Evolutionary conservation across 768 basidiomycete species (phyloP), one percentile per base, ranked within the genome.

Genomic region (Tulasnella sp.): DNA sequence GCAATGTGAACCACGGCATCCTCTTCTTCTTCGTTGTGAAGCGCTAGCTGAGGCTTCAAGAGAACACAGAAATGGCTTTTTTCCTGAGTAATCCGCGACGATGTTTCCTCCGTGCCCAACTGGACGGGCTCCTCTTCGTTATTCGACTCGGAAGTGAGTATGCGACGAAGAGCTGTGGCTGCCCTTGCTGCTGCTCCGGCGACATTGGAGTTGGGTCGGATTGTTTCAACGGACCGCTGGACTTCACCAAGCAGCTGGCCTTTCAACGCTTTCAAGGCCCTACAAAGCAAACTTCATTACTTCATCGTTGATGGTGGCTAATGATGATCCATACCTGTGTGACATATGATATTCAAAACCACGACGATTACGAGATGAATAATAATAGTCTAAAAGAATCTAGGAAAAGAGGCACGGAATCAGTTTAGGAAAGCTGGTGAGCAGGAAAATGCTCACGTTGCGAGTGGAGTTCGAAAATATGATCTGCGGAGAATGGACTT

Each of bases 271-370:
- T 59, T 59, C 26, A 94, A 89, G 63, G 91, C 91, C 41, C 90
- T 92, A 69, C 17, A n/a, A 22, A 44, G 37, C 34, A 47, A 32
- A 63, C 66, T 32, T 66, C 32, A 35, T 75, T 73, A 64, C 47
- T 22, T 65, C 59, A 26, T 39, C 65, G 59, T n/a, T 75, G 67
- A 29, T 26, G n/a, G n/a, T 63, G 73, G 72, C 29, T 71, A n/a
- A 16, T 69, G 47, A 40, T 8, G 67, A 71, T 62, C 77, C 86
- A 76, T 79, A 91, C 90, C 89, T 87, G 14, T 91, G 88, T 9
- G 94, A 91, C 85, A 95, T 87, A 77, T 94, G 90, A 77, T 95
- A 95, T 79, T 95, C 93, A 68, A 91, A 86, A 22, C 91, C 90
- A 75, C 86, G 84, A 47, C 92, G 84, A 32, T 88, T 85, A 62